phyloP scores from a whole-genome alignment of 306 rosid genomes.

The Trichosanthes truncata region DNA sequence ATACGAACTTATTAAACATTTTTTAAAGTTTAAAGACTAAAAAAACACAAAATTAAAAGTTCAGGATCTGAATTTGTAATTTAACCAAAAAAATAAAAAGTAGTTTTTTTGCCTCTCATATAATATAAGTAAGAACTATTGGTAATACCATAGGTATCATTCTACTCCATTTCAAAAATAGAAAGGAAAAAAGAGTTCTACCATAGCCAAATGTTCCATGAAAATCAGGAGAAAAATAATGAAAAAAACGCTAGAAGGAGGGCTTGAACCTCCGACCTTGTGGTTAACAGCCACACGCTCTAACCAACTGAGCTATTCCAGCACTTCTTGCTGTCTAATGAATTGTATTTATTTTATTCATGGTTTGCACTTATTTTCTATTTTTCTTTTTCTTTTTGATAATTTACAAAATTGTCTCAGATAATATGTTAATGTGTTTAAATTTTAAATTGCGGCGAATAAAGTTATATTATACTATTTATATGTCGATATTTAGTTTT shows the following conservation, averaged over 20 bases:
- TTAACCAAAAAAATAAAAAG: too few species aligned
- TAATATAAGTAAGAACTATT: too few species aligned
- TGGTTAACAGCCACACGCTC: constrained; percentile 2
- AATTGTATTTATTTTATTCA: too few species aligned
- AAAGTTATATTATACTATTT: neutral
- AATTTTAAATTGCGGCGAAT: neutral
- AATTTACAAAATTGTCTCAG: neutral
- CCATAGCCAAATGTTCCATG: neutral
- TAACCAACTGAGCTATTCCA: constrained; percentile 9
- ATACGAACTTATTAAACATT: too few species aligned
- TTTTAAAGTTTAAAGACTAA: too few species aligned
- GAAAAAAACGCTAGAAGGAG: neutral
- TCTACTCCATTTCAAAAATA: neutral
- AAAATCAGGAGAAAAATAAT: neutral
- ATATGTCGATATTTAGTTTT: neutral
- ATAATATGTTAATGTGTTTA: neutral
- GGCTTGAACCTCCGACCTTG: constrained; percentile 9
- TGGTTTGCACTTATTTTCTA: too few species aligned
- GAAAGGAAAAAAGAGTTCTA: neutral
- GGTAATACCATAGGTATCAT: neutral
- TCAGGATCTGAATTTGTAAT: too few species aligned
- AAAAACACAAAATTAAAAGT: too few species aligned
- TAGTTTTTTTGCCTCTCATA: neutral
- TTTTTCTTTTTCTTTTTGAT: neutral
- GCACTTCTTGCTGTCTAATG: too few species aligned